These are phyloP conservation scores for Cyclostephanos invisitatus DNA, from an alignment of 108 stramenopile species.

Conservation along the genomic window DNA sequence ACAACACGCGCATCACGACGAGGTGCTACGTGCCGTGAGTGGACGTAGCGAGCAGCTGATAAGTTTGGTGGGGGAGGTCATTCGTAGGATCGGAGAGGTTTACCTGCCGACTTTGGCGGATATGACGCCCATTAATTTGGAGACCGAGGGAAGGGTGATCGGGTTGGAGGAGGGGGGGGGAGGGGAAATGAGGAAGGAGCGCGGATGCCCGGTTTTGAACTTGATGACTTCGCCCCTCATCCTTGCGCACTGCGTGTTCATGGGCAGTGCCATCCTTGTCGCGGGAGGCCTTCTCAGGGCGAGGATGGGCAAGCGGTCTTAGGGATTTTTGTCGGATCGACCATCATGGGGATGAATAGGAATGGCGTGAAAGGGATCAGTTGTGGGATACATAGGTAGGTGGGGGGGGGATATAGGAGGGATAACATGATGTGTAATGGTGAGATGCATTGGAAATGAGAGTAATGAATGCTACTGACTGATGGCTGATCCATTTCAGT, in stretches of 20 bases:
- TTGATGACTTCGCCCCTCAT: slow-evolving; percentile 13
- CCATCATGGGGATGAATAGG: no score
- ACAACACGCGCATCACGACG: slow-evolving; percentile 81
- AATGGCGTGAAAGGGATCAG: no score
- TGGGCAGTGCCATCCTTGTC: slow-evolving; percentile 27
- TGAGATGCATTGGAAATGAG: no score
- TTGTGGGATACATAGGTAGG: no score
- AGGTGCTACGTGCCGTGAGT: slow-evolving; percentile 85
- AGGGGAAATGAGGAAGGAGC: background rate
- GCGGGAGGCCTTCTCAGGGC: slow-evolving; percentile 26
- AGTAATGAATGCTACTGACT: no score
- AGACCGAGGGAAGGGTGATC: slow-evolving; percentile 28
- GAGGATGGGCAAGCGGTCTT: slow-evolving; percentile 5
- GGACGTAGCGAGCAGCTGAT: slow-evolving; percentile 72
- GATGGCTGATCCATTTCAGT: no score
- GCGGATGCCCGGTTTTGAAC: background rate
- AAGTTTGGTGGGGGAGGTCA: slow-evolving; percentile 68
- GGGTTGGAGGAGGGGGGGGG: background rate
- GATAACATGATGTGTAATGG: no score
- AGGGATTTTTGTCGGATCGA: no score
- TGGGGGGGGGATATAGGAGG: no score
- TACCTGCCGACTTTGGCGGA: slow-evolving; percentile 16
- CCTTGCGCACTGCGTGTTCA: slow-evolving; percentile 32
- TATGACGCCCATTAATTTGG: slow-evolving; percentile 36
- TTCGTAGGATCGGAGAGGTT: slow-evolving; percentile 30